Evolutionary conservation across 2,329 filamentous ascomycete species (phyloP).

Genomic region (Arthrobotrys megalospora): DNA sequence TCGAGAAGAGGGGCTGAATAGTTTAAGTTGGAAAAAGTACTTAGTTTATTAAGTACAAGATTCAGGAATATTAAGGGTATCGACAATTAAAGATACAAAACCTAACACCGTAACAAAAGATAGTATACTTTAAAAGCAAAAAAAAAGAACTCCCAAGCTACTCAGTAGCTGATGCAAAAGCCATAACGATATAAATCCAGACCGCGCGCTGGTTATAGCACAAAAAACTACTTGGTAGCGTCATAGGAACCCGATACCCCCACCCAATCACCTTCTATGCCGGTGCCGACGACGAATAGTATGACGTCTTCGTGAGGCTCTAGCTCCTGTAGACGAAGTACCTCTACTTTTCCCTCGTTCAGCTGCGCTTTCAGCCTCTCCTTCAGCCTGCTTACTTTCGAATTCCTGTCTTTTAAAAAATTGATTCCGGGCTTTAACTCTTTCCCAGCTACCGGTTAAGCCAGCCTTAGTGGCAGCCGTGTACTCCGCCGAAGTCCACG

Average conservation of each 20-base stretch:
- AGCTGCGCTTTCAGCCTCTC: constrained; percentile 6
- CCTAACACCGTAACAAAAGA: too few species aligned
- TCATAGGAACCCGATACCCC: not conserved
- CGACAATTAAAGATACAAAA: too few species aligned
- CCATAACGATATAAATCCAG: too few species aligned
- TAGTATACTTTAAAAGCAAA: too few species aligned
- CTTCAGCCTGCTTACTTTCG: not conserved
- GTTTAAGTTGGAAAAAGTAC: too few species aligned
- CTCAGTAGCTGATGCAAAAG: too few species aligned
- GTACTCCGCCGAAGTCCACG: constrained; percentile 51
- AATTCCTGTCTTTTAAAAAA: constrained; percentile 42
- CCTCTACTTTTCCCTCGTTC: constrained; percentile 1
- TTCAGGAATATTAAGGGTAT: too few species aligned
- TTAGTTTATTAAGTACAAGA: too few species aligned
- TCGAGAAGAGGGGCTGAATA: too few species aligned
- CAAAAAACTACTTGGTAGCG: not conserved
- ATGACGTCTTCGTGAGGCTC: constrained; percentile 2
- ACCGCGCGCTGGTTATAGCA: too few species aligned
- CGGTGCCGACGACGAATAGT: constrained; percentile 15
- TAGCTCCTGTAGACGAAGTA: not conserved
- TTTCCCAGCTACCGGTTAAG: constrained; percentile 22
- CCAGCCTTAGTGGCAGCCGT: constrained; percentile 34
- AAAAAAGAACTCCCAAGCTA: too few species aligned
- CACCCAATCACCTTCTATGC: constrained; percentile 1
- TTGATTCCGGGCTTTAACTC: constrained; percentile 5